Conservation (phyloP, 2,329 filamentous ascomycete species). For the Trichoderma guizhouense region DNA sequence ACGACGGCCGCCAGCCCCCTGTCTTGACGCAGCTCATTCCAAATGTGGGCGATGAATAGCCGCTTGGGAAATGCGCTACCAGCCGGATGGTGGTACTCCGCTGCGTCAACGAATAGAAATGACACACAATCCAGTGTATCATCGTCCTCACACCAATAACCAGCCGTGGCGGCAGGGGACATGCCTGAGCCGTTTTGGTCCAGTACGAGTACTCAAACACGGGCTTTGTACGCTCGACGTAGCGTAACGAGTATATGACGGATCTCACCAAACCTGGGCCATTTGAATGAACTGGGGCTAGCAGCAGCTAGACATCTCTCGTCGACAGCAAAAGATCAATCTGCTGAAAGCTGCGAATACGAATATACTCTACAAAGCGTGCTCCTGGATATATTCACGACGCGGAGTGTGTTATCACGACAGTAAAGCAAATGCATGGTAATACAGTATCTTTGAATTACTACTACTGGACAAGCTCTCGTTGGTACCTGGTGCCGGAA, state of each 20-base stretch:
- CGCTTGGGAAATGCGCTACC: constrained; percentile 9
- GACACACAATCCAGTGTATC: neutral
- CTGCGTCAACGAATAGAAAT: constrained; percentile 4
- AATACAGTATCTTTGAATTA: neutral
- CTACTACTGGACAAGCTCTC: neutral
- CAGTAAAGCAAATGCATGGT: no score
- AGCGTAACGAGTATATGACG: neutral
- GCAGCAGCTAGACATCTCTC: neutral
- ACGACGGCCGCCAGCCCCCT: constrained; percentile 7
- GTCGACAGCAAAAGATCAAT: neutral
- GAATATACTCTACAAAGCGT: neutral
- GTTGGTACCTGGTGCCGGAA: neutral
- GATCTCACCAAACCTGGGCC: neutral
- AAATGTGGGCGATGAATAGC: constrained; percentile 14
- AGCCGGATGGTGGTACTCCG: constrained; percentile 1
- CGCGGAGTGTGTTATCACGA: no score
- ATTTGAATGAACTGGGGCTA: neutral
- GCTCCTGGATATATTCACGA: neutral
- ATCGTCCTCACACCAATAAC: neutral
- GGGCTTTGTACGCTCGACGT: neutral
- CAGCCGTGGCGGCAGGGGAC: neutral
- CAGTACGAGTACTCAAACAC: neutral
- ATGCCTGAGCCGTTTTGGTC: neutral
- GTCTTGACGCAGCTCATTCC: constrained; percentile 9
- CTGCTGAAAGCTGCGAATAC: neutral